A percentile compares a stretch with the other conserved stretches of the same genome.
Conservation (phyloP, 1,284 basidiomycete genomes). For the Heliocybe sulcata region DNA sequence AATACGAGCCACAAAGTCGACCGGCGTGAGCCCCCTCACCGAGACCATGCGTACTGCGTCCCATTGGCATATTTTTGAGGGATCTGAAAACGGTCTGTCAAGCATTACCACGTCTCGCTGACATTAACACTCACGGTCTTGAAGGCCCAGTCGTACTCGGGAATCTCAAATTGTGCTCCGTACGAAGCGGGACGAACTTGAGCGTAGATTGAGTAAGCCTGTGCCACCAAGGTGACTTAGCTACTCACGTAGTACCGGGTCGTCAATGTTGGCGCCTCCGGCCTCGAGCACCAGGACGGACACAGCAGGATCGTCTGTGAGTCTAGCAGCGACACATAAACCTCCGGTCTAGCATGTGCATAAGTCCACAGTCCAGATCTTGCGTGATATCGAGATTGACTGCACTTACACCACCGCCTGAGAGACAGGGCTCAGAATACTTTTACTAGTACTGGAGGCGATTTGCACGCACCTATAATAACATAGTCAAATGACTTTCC, state of each 20-base stretch:
- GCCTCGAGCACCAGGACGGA: conserved; percentile 27
- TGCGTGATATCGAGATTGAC: too few relatives aligned
- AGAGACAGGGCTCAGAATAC: too few relatives aligned
- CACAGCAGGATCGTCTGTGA: conserved; percentile 32
- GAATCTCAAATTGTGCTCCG: conserved; percentile 19
- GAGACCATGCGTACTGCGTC: conserved; percentile 1
- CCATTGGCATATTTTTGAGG: conserved; percentile 5
- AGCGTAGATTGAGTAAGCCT: neutral
- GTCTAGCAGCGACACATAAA: conserved; percentile 37
- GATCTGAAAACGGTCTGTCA: neutral
- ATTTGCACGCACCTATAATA: conserved; percentile 1
- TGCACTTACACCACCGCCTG: conserved; percentile 2
- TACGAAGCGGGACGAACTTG: conserved; percentile 20
- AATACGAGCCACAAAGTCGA: neutral
- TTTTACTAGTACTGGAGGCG: too few relatives aligned
- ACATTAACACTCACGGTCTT: conserved; percentile 15
- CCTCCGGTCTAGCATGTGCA: conserved; percentile 28
- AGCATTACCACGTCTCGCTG: neutral
- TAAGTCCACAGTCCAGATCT: neutral
- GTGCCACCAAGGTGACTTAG: too few relatives aligned
- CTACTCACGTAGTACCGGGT: conserved; percentile 17
- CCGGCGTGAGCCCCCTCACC: neutral
- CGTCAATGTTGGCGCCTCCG: conserved; percentile 20
- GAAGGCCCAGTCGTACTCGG: conserved; percentile 18
- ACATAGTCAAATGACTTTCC: neutral